Evolutionary conservation across 805 yeast genomes (phyloP), one percentile per base, ranked within the genome.

Genomic region (Nakazawaea holstii): DNA sequence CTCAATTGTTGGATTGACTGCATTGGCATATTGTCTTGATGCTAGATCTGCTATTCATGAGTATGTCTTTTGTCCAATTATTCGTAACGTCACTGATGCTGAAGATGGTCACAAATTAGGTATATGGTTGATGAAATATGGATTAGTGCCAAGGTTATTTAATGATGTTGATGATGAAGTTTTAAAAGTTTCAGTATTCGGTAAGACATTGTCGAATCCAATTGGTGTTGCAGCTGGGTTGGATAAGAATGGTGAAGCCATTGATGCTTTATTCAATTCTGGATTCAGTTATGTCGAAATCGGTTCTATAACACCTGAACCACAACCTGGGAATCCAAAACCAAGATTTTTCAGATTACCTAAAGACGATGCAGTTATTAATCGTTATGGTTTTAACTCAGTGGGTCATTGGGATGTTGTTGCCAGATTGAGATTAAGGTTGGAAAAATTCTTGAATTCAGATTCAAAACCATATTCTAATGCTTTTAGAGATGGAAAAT

Each of bases 211-310:
- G 60, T 73, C 74, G 17, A 82, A 84, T 48, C 97, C 98, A 24
- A 71, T 92, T 43, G 97, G 97, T 11, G 74, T 91, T 57, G 97
- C 98, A 43, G 98, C 98, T 26, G 98, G 98, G 10, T 76, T 92
- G 53, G 98, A 92, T 65, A 92, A 92, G 67, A 84, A 91, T 59
- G 98, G 88, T 45, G 95, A 89, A 59, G 96, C 88, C 17, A 80
- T 92, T 55, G 97, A 92, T 56, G 69, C 90, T 0, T 72, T 92
- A 50, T 82, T 84, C 55, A 74, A 82, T 53, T 61, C 77, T 47
- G 98, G 98, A 1, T 91, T 91, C 58, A 80, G 92, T 13, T 88
- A 88, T 63, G 94, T 89, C 53, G 98, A 92, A 66, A 77, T 92
- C 50, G 98, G 98, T 1, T 87, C 96, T 2, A 82, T 92, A 42